Conservation (phyloP, 495 filamentous ascomycete species). For the Penicillium coprophilum region DNA sequence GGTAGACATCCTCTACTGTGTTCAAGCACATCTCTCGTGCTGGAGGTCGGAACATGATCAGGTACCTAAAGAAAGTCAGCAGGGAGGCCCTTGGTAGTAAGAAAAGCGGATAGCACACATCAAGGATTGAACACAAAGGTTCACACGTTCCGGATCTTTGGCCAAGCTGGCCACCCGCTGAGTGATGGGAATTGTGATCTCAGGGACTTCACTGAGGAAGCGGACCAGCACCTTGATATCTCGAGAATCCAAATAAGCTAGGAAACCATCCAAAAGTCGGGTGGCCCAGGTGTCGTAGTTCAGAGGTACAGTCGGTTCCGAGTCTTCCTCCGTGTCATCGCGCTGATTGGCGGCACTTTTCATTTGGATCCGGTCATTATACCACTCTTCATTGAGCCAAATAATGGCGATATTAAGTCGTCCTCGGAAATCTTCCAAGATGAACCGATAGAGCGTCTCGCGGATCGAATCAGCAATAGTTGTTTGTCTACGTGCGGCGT, state of each 20-base stretch:
- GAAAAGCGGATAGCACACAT: slow-evolving; percentile 44
- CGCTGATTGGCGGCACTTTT: slow-evolving; percentile 38
- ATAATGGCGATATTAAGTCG: slow-evolving; percentile 82
- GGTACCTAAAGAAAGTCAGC: slow-evolving; percentile 53
- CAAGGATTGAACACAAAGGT: slow-evolving; percentile 59
- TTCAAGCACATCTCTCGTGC: slow-evolving; percentile 78
- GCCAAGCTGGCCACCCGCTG: slow-evolving; percentile 77
- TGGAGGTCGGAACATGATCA: slow-evolving; percentile 84
- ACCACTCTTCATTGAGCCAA: slow-evolving; percentile 98
- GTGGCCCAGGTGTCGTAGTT: slow-evolving; percentile 81
- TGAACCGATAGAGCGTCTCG: slow-evolving; percentile 74
- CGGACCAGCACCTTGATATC: slow-evolving; percentile 82
- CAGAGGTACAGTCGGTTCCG: slow-evolving; percentile 34
- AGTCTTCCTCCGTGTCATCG: slow-evolving; percentile 37
- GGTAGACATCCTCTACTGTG: slow-evolving; percentile 81
- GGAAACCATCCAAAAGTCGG: slow-evolving; percentile 79
- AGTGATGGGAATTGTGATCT: slow-evolving; percentile 67
- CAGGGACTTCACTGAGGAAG: slow-evolving; percentile 89
- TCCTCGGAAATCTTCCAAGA: slow-evolving; percentile 85
- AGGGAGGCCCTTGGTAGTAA: neutral
- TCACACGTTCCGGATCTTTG: slow-evolving; percentile 78
- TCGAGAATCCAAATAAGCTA: slow-evolving; percentile 79
- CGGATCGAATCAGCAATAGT: slow-evolving; percentile 68
- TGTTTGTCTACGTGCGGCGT: slow-evolving; percentile 20
- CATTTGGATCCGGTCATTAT: slow-evolving; percentile 75